Evolutionary conservation across 192 early-diverging fungal genomes (phyloP).

Genomic region (Powellomyces hirtus): DNA sequence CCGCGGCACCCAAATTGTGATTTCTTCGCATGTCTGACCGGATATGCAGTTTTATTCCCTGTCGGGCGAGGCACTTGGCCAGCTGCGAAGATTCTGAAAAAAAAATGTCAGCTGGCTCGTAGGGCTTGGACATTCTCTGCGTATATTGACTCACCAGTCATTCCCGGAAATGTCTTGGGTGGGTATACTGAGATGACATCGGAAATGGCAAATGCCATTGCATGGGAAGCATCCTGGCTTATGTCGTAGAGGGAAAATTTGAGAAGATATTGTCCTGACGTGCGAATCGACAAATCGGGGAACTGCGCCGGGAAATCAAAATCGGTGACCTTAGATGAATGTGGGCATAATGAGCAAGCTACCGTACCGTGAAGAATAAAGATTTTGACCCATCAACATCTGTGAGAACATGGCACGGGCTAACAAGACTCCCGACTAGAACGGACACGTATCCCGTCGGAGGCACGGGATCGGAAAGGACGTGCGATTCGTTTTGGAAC

Average conservation of each 20-base stretch:
- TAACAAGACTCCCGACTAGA: constrained; percentile 7
- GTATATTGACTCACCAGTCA: constrained; percentile 26
- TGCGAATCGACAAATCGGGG: constrained; percentile 35
- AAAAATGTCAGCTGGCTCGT: background rate
- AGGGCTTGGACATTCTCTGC: background rate
- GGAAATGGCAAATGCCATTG: constrained; percentile 13
- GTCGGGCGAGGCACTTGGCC: constrained; percentile 35
- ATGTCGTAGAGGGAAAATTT: constrained; percentile 41
- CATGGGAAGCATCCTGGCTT: constrained; percentile 14
- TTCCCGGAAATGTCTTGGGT: constrained; percentile 46
- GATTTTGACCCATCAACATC: constrained; percentile 1
- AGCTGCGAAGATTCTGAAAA: constrained; percentile 35
- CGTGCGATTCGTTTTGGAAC: background rate
- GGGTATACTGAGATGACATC: constrained; percentile 30
- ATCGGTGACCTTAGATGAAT: background rate
- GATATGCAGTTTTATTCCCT: constrained; percentile 14
- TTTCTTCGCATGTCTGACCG: constrained; percentile 6
- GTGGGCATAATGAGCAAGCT: background rate
- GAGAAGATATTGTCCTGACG: constrained; percentile 33
- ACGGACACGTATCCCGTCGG: constrained; percentile 5
- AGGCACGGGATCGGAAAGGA: background rate
- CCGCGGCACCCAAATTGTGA: background rate
- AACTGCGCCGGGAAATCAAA: constrained; percentile 5
- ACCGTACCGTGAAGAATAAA: constrained; percentile 3
- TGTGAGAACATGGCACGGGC: constrained; percentile 9